Percentiles rank a stretch among this genome's conserved stretches.
These are phyloP conservation scores for Entomortierella parvispora DNA, from an alignment of 192 early-diverging fungal genomes.

Conservation along the genomic window DNA sequence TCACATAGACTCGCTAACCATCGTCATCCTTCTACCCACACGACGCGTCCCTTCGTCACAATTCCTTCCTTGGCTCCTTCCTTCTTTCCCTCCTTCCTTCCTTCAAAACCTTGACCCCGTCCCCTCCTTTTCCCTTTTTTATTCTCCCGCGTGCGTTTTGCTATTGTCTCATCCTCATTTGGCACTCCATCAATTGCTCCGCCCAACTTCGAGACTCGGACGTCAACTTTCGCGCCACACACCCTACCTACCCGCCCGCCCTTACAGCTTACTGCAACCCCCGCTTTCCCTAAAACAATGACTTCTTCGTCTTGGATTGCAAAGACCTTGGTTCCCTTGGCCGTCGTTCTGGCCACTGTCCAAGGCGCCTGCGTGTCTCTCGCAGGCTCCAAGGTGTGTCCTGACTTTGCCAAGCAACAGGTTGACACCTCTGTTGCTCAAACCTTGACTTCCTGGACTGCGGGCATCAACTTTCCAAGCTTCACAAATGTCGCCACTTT, in stretches of 20 bases:
- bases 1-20: background rate
- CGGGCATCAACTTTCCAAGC: slow-evolving; percentile 12
- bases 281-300: slow-evolving; percentile 8
- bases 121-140: no score
- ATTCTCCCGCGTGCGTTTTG: no score
- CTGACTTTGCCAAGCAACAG: background rate
- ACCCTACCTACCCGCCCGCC: background rate
- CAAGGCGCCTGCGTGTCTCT: slow-evolving; percentile 23
- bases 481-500: slow-evolving; percentile 16
- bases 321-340: slow-evolving; percentile 20
- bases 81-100: background rate
- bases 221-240: background rate
- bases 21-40: slow-evolving; percentile 3
- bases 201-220: no score
- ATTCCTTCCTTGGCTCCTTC: background rate
- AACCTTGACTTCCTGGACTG: background rate
- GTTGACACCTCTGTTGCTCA: slow-evolving; percentile 8
- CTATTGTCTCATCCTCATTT: no score
- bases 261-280: background rate
- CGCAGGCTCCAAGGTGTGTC: slow-evolving; percentile 13
- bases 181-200: no score
- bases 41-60: background rate
- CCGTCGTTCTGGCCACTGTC: slow-evolving; percentile 15
- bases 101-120: no score
- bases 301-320: slow-evolving; percentile 25